Evolutionary conservation across 2,329 filamentous ascomycete genomes (phyloP).

Genomic region (Fusarium drepaniforme): DNA sequence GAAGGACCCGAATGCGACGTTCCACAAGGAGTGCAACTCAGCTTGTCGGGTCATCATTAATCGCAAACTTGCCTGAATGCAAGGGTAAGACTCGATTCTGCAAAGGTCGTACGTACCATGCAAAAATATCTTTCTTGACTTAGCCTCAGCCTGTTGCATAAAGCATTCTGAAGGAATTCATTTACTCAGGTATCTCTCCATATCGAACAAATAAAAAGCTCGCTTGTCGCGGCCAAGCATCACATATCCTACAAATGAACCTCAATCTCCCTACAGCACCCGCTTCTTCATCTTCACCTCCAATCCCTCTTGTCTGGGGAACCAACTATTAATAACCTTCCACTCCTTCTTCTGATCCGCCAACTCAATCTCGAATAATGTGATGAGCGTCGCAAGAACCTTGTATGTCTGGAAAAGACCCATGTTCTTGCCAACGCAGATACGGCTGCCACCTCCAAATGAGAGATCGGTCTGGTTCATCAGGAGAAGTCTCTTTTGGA

Average conservation of each 20-base stretch:
- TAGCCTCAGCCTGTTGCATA: not conserved
- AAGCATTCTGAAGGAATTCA: not conserved
- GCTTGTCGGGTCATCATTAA: not conserved
- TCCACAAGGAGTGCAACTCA: not conserved
- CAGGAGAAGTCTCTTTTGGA: conserved; percentile 42
- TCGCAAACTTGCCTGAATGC: not conserved
- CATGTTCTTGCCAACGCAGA: conserved; percentile 57
- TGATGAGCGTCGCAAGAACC: conserved; percentile 58
- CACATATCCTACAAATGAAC: not conserved
- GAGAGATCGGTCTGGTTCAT: conserved; percentile 54
- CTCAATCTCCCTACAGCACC: not conserved
- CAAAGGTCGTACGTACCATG: not conserved
- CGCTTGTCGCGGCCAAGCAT: not conserved
- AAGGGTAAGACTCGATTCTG: not conserved
- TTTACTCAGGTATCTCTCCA: not conserved
- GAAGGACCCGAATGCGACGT: not conserved
- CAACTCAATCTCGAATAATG: conserved; percentile 51
- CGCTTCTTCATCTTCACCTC: conserved; percentile 8
- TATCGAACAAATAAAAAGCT: not conserved
- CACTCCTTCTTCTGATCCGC: conserved; percentile 33
- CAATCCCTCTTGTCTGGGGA: conserved; percentile 22
- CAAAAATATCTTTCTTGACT: not conserved
- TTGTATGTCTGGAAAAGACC: conserved; percentile 59
- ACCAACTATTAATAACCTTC: conserved; percentile 41
- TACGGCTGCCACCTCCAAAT: conserved; percentile 57